These are phyloP conservation scores for Alnus rubra DNA, from an alignment of 306 rosid genomes.

Conservation along the genomic window DNA sequence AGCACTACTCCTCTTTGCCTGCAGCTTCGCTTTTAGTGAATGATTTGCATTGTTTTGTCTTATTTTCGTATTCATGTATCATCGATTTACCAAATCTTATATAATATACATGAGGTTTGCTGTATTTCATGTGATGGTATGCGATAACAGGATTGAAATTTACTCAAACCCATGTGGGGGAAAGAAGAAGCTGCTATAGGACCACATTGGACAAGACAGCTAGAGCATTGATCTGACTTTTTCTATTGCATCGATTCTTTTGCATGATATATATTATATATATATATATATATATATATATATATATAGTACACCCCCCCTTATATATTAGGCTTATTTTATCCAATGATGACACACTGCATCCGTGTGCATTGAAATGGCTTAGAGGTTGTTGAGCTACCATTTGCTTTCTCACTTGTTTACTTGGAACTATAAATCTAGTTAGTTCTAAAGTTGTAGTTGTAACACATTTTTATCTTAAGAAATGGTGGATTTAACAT, in stretches of 20 bases:
- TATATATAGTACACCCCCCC: constrained; percentile 9
- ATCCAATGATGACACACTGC: constrained; percentile 2
- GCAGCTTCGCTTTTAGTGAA: constrained; percentile 18
- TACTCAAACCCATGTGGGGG: constrained; percentile 56
- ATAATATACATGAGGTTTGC: constrained; percentile 26
- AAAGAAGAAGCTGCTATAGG: constrained; percentile 24
- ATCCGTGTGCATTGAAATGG: not conserved
- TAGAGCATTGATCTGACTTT: constrained; percentile 34
- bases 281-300: not conserved
- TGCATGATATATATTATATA: constrained; percentile 5
- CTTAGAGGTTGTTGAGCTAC: constrained; percentile 24
- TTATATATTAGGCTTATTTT: not conserved
- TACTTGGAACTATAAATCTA: not conserved
- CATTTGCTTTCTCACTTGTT: not conserved
- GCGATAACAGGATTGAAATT: constrained; percentile 37
- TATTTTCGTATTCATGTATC: not conserved
- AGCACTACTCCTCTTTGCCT: constrained; percentile 22
- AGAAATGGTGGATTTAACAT: too few species aligned
- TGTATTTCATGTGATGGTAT: constrained; percentile 47
- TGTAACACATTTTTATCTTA: not conserved
- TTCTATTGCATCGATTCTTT: not conserved
- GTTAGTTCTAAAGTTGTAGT: too few species aligned
- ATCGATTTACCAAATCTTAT: constrained; percentile 10
- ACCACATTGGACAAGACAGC: constrained; percentile 30
- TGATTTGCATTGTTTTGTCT: not conserved